Base-by-base conservation (phyloP, 768 basidiomycete genomes). In the Hortiboletus flavorubellus region DNA sequence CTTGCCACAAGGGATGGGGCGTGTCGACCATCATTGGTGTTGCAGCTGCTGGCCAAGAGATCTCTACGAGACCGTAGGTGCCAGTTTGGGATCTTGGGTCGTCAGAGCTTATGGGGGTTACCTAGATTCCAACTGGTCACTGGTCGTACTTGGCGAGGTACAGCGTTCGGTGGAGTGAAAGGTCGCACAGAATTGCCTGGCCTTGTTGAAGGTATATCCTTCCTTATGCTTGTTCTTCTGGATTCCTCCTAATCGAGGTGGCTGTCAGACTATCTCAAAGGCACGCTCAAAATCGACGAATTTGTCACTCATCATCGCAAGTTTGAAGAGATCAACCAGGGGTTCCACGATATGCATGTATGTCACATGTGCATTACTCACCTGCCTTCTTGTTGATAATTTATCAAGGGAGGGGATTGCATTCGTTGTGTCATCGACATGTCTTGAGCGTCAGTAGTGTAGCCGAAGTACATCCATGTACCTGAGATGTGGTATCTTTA, bases 1-100 rank as follows among this genome's bases (percentile, higher is more conserved):
- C 94, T n/a, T 98, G 94, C 72, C 97, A 99, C 74, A 98, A 98
- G 70, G 97, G 97, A 14, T 99, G 97, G 97, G 97, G 97, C 63
- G 87, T 98, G 41, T 92, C 87, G 54, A 98, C 92, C 53, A 70
- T 99, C 61, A 98, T 99, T 56, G 96, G 96, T 56, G 97, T 99
- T 40, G 97, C 97, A 4, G 93, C 94, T 23, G 93, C 97, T 18
- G 97, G 97, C 8, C 87, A 97, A 65, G 97, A 98, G 73, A 93
- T 95, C 58, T 81, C 88, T 11, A 95, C 93, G 38, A 78, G 93
- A 59, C 93, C 93, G 81, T 90, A 65, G 71, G 88, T 75, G 23
- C 31, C 37, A 5, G 11, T 43, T 50, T 45, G 34, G 14, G 18
- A 16, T 49, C 4, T 46, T 34, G 8, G 15, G 23, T 8, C 8